Evolutionary conservation across 148 eudicot genomes (phyloP).

Genomic region (Arctostaphylos glauca): DNA sequence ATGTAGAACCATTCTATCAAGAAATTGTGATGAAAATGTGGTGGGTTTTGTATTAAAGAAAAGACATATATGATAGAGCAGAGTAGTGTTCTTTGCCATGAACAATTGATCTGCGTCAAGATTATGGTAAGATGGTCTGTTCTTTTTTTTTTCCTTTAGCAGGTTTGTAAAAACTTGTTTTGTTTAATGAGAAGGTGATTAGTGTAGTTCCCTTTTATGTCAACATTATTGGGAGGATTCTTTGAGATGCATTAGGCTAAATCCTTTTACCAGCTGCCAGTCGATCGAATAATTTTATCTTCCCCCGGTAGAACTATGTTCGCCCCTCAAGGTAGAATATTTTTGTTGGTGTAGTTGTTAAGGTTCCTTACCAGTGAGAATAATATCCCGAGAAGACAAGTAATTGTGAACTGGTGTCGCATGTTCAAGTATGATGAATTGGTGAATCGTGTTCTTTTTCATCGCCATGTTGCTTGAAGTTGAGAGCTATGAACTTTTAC

Average conservation of each 20-base stretch:
- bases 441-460: not conserved
- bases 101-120: not conserved
- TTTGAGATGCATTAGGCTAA: too few species aligned
- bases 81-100: not conserved
- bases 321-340: too few species aligned
- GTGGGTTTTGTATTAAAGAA: not conserved
- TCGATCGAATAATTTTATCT: too few species aligned
- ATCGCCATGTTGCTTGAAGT: not conserved
- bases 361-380: too few species aligned
- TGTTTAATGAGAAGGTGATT: not conserved
- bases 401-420: too few species aligned
- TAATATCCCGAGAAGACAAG: too few species aligned
- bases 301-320: too few species aligned
- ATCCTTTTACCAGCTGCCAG: too few species aligned
- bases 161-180: not conserved
- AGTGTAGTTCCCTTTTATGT: not conserved
- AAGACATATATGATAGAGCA: not conserved
- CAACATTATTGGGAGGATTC: too few species aligned
- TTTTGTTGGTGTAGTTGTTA: too few species aligned
- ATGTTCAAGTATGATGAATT: too few species aligned
- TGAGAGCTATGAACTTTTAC: not conserved
- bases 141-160: not conserved
- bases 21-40: not conserved
- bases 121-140: not conserved
- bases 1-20: not conserved